Evolutionary conservation across 164 flowering plant genomes (phyloP), one percentile per base, ranked within the genome.

Genomic region (Tetracentron sinense): DNA sequence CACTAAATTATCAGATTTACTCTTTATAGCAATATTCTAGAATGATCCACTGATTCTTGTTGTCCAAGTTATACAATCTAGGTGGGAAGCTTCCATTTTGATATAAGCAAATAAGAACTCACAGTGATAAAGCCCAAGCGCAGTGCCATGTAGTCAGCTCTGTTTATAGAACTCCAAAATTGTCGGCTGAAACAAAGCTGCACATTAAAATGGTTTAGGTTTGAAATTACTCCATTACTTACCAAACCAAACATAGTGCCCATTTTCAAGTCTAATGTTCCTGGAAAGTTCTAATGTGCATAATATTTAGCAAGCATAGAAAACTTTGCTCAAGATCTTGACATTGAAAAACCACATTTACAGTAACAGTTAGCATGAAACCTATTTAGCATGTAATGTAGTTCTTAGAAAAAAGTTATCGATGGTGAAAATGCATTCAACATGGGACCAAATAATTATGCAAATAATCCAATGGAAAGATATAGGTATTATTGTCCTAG

Each of bases 111-210:
- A 56, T 29, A 60, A 33, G 26, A 42, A 74, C 89, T 73, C 78
- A 89, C 96, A 53, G 83, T 85, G 26, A 92, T 81, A 68, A 92
- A 92, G 33, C 95, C 96, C 55, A 77, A 69, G 35, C 96, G 88
- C 70, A 92, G 71, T 65, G 95, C 96, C 86, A 81, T 81, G 72
- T 89, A 92, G 66, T 92, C 96, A 23, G 91, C 81, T 76, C 75
- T 79, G 59, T 69, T 79, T 61, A 92, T 82, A 23, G 98, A 92
- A 69, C 84, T 83, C 89, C 94, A 85, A 60, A 89, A 85, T 64
- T 89, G 98, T 30, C 91, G 89, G 63, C 77, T 74, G 81, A 92
- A 89, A 71, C 92, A 89, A 67, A 88, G 88, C 96, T 92, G 91
- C 75, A 76, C 4, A 68, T 15, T 7, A 57, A 61, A 61, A 50